These are phyloP conservation scores for Spinacia oleracea DNA, from an alignment of 179 eudicot genomes.

Conservation along the genomic window DNA sequence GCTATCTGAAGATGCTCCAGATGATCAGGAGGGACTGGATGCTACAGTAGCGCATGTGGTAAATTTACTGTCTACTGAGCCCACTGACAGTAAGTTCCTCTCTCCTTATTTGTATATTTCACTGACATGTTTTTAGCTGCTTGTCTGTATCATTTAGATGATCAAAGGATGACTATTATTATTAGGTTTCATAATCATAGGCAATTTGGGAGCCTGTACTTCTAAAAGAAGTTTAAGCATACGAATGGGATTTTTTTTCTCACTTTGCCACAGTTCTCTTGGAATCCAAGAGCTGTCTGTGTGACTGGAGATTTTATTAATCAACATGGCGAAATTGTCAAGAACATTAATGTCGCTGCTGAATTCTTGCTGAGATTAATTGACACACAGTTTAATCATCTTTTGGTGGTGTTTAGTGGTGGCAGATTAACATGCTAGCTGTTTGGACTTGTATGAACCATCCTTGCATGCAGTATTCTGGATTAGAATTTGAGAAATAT, in stretches of 20 bases:
- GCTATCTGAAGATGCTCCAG: constrained; percentile 45
- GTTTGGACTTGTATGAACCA: background rate
- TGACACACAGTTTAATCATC: background rate
- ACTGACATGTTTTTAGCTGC: background rate
- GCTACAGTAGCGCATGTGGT: constrained; percentile 50
- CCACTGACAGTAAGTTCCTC: constrained; percentile 47
- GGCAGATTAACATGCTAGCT: background rate
- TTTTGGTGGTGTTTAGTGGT: background rate
- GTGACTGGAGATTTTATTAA: background rate
- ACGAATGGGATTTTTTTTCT: too few species aligned
- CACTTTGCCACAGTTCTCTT: background rate
- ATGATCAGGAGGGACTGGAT: constrained; percentile 50
- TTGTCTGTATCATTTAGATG: background rate
- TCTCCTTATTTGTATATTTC: background rate
- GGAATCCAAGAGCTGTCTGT: background rate
- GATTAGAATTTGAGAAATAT: background rate
- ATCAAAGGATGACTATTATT: background rate
- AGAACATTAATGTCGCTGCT: background rate
- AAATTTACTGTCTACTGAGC: constrained; percentile 52
- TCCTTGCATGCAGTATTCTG: background rate
- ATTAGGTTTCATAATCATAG: background rate
- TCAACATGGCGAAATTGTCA: background rate
- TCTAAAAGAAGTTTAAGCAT: background rate
- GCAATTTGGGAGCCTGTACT: background rate
- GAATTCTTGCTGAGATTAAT: background rate